Percentiles rank a stretch among this genome's conserved stretches.
These are phyloP conservation scores for Corrigiola litoralis DNA, from an alignment of 179 eudicot genomes.

Conservation along the genomic window DNA sequence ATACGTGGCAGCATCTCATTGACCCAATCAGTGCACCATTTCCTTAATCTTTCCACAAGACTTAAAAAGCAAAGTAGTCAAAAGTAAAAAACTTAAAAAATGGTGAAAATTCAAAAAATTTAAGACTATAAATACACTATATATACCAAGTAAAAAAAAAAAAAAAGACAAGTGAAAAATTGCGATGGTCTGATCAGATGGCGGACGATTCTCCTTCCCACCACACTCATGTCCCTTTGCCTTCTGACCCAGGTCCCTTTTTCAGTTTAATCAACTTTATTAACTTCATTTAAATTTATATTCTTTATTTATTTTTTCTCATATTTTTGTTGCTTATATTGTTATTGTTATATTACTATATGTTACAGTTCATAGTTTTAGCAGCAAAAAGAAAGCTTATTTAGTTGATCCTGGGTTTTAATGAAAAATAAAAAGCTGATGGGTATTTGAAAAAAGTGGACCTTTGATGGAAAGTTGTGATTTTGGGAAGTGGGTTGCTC, in stretches of 20 bases:
- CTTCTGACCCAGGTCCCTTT: slow-evolving; percentile 45
- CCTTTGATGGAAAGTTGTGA: neutral
- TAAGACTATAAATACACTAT: slow-evolving; percentile 20
- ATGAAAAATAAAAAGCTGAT: neutral
- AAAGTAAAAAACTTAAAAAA: neutral
- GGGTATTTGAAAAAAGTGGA: slow-evolving; percentile 7
- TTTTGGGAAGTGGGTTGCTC: slow-evolving; percentile 13
- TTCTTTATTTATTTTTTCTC: neutral
- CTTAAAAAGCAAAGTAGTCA: neutral
- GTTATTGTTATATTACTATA: neutral
- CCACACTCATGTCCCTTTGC: slow-evolving; percentile 54
- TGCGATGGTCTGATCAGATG: slow-evolving; percentile 52
- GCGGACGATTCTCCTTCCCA: slow-evolving; percentile 44
- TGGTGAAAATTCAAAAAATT: slow-evolving; percentile 16
- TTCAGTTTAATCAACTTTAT: neutral
- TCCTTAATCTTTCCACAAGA: neutral
- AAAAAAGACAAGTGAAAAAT: slow-evolving; percentile 7
- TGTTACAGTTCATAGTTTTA: too few species aligned
- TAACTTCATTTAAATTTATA: too few species aligned
- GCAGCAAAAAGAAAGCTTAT: neutral
- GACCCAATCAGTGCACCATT: neutral
- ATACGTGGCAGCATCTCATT: too few species aligned
- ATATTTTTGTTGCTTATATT: neutral
- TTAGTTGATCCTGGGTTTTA: neutral
- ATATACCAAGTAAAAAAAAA: slow-evolving; percentile 12